These are phyloP conservation scores for Chamaecyparis obtusa DNA, from an alignment of 75 land plant species.

Conservation along the genomic window DNA sequence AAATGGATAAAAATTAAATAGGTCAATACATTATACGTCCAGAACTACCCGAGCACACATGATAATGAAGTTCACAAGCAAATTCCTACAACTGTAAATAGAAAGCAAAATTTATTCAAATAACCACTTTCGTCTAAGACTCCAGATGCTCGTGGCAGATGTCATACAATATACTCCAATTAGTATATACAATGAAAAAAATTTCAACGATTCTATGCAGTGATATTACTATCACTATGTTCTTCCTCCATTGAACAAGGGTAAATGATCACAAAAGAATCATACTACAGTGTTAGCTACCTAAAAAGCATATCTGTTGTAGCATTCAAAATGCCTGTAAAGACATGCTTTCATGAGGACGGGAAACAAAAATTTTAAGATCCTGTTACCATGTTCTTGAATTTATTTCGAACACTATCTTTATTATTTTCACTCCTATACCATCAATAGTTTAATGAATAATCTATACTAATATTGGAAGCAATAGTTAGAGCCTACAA, in stretches of 20 bases:
- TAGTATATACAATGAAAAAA: neutral
- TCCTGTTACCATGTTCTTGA: neutral
- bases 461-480: neutral
- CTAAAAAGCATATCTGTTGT: neutral
- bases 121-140: neutral
- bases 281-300: neutral
- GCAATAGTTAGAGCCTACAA: neutral
- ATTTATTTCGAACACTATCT: neutral
- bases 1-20: no score
- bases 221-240: neutral
- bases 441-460: neutral
- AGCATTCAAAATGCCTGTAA: neutral
- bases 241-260: neutral
- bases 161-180: neutral
- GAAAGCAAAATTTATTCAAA: neutral
- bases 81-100: neutral
- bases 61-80: neutral
- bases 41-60: neutral
- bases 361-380: neutral
- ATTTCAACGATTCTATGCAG: neutral
- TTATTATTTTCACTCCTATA: neutral
- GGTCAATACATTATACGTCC: neutral
- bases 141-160: neutral
- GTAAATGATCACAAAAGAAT: neutral
- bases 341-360: neutral